Evolutionary conservation across 2,329 filamentous ascomycete species (phyloP).

Genomic region (Alternaria solani): DNA sequence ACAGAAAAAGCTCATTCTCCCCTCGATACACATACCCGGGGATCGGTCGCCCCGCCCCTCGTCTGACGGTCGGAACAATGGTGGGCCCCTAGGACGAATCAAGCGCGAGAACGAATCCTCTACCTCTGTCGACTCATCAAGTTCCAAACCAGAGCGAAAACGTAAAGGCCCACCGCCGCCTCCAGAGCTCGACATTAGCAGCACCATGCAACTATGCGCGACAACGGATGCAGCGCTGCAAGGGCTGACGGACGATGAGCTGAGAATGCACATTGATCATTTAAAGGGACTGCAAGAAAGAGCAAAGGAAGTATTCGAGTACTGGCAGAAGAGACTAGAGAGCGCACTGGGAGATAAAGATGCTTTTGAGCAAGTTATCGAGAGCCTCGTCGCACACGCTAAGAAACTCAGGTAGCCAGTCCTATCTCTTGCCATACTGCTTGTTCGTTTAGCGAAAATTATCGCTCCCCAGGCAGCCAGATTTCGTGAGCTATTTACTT

Average conservation of each 20-base stretch:
- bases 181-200: constrained; percentile 80
- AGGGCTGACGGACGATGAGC: constrained; percentile 80
- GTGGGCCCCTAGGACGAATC: constrained; percentile 45
- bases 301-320: constrained; percentile 80
- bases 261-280: constrained; percentile 73
- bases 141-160: constrained; percentile 53
- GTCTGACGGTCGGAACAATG: constrained; percentile 48
- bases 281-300: constrained; percentile 74
- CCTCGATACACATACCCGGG: constrained; percentile 68
- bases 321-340: constrained; percentile 86
- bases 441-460: background rate
- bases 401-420: constrained; percentile 74
- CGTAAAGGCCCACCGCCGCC: constrained; percentile 69
- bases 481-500: background rate
- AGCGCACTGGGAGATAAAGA: constrained; percentile 90
- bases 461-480: background rate
- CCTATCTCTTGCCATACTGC: background rate
- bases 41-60: constrained; percentile 50
- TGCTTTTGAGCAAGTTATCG: constrained; percentile 94
- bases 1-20: constrained; percentile 95
- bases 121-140: constrained; percentile 50
- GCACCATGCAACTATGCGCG: constrained; percentile 78
- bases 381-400: constrained; percentile 92
- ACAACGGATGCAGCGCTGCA: constrained; percentile 84
- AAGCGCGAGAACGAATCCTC: constrained; percentile 51